Evolutionary conservation across 345 rosid species (phyloP).

Genomic region (Diplotaxis tenuifolia): DNA sequence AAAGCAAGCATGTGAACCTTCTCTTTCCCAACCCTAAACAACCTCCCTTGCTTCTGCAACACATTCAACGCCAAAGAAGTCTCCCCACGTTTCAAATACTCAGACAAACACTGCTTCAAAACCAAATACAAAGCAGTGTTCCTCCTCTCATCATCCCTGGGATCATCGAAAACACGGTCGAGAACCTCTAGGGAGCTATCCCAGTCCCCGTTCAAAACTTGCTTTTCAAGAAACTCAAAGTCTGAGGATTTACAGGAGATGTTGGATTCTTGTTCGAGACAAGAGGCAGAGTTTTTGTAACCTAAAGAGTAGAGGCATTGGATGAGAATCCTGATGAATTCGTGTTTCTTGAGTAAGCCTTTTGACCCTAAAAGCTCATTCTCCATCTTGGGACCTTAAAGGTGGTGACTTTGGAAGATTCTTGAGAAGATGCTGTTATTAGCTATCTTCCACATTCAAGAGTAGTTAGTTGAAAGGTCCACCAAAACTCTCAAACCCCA

Average conservation of each 20-base stretch:
- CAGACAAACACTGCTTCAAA: slow-evolving; percentile 64
- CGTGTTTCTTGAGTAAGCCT: slow-evolving; percentile 61
- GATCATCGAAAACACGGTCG: slow-evolving; percentile 37
- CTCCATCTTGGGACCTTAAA: slow-evolving; percentile 46
- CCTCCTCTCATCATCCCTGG: slow-evolving; percentile 51
- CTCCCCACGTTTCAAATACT: slow-evolving; percentile 58
- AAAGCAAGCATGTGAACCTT: slow-evolving; percentile 57
- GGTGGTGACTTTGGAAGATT: not conserved
- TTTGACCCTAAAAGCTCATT: slow-evolving; percentile 50
- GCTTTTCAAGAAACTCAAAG: slow-evolving; percentile 54
- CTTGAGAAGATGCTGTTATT: not conserved
- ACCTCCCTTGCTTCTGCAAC: slow-evolving; percentile 55
- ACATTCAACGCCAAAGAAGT: slow-evolving; percentile 54
- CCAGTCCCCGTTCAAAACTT: slow-evolving; percentile 66
- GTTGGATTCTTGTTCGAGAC: slow-evolving; percentile 66
- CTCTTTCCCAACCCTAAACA: slow-evolving; percentile 50
- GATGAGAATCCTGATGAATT: slow-evolving; percentile 62
- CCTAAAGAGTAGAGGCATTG: slow-evolving; percentile 78
- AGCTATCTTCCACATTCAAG: slow-evolving; percentile 21
- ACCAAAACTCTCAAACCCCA: not conserved
- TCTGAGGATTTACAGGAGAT: slow-evolving; percentile 47
- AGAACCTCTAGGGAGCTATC: slow-evolving; percentile 53
- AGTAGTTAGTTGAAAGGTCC: slow-evolving; percentile 17
- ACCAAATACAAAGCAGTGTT: slow-evolving; percentile 60
- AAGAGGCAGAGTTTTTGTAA: slow-evolving; percentile 60